Conservation (phyloP, 208 protist species). For the Angomonas ambiguus region DNA sequence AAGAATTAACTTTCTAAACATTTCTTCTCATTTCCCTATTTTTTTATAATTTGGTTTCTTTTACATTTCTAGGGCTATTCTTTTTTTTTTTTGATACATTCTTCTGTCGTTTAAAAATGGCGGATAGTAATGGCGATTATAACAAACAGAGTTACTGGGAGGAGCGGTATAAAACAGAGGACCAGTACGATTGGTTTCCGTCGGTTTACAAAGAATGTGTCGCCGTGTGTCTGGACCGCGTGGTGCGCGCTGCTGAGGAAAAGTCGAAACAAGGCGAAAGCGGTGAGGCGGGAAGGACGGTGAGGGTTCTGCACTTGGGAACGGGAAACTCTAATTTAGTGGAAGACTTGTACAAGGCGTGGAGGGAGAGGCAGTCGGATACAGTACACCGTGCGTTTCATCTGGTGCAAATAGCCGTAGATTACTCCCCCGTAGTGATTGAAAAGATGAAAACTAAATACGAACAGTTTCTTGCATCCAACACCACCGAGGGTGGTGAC, state of each 20-base stretch:
- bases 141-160: slow-evolving; percentile 75
- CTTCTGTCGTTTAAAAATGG: not conserved
- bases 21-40: not conserved
- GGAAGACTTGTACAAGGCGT: slow-evolving; percentile 44
- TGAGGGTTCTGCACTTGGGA: slow-evolving; percentile 76
- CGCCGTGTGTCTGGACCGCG: not conserved
- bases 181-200: slow-evolving; percentile 81
- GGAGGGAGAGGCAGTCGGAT: slow-evolving; percentile 9
- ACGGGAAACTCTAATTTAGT: slow-evolving; percentile 76
- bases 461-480: not conserved
- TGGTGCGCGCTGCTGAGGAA: not conserved
- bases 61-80: not conserved
- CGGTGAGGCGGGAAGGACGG: not conserved
- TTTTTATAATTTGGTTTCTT: not conserved
- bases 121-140: slow-evolving; percentile 59
- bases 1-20: not conserved
- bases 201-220: slow-evolving; percentile 61
- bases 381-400: slow-evolving; percentile 15
- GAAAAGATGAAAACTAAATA: slow-evolving; percentile 61
- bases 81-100: not conserved
- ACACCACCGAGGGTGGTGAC: not conserved
- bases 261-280: not conserved
- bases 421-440: slow-evolving; percentile 80
- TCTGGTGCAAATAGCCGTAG: slow-evolving; percentile 74
- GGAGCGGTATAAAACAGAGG: slow-evolving; percentile 54